These are phyloP conservation scores for Mycosphaerella sp. DNA, from an alignment of 2,329 filamentous ascomycete genomes.

Conservation along the genomic window DNA sequence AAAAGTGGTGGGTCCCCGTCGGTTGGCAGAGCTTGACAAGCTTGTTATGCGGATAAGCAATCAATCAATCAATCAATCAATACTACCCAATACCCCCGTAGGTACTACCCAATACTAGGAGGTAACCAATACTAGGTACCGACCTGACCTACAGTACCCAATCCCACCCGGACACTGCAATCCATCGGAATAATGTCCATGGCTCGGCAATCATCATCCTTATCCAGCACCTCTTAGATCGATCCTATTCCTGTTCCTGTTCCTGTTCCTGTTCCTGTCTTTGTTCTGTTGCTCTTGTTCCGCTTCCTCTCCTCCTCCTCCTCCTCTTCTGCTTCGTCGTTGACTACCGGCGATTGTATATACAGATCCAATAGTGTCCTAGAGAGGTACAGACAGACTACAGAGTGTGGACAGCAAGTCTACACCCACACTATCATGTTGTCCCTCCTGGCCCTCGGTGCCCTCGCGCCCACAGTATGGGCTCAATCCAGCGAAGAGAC, in stretches of 20 bases:
- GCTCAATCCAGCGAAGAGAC: constrained; percentile 49
- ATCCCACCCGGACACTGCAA: too few relatives aligned
- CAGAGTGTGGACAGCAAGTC: not conserved
- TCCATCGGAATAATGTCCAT: too few relatives aligned
- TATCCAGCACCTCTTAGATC: too few relatives aligned
- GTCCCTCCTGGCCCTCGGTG: constrained; percentile 23
- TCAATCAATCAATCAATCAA: not conserved
- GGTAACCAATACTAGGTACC: too few relatives aligned
- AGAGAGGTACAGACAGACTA: not conserved
- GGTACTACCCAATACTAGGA: too few relatives aligned
- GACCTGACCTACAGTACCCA: too few relatives aligned
- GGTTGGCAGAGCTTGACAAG: constrained; percentile 8
- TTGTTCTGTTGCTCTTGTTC: too few relatives aligned
- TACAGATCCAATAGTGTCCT: not conserved
- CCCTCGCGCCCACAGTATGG: constrained; percentile 21
- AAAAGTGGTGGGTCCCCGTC: constrained; percentile 12
- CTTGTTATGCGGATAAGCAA: constrained; percentile 3
- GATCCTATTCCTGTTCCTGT: not conserved
- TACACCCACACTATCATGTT: not conserved
- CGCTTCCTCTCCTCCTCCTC: not conserved
- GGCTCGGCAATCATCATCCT: too few relatives aligned
- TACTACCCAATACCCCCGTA: constrained; percentile 9
- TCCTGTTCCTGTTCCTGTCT: too few relatives aligned
- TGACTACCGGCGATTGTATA: not conserved
- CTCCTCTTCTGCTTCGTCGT: not conserved